Conservation (phyloP, 768 basidiomycete genomes). For the Nidula microcarpa region DNA sequence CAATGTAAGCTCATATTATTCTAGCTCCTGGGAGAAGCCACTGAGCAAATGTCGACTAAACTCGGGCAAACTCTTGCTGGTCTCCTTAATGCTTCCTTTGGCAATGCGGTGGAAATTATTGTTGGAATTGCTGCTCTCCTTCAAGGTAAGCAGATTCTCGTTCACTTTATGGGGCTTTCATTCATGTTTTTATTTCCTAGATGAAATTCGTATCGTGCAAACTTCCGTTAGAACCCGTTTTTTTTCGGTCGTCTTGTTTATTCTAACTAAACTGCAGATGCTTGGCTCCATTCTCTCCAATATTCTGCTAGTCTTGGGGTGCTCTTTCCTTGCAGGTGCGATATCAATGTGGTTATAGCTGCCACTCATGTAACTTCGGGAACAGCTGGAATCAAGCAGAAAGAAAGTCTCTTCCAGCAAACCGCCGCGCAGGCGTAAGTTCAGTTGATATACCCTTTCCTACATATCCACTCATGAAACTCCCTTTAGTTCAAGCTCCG, state of each 20-base stretch:
- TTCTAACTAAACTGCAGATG: conserved; percentile 44
- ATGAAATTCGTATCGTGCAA: conserved; percentile 85
- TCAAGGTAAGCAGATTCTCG: conserved; percentile 46
- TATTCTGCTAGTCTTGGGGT: conserved; percentile 84
- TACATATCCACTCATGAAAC: background rate
- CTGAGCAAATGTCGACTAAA: conserved; percentile 74
- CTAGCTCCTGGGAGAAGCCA: conserved; percentile 76
- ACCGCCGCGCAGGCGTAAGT: conserved; percentile 87
- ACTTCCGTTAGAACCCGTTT: conserved; percentile 58
- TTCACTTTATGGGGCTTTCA: background rate
- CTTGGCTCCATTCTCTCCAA: conserved; percentile 91
- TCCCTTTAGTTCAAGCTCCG: conserved; percentile 41
- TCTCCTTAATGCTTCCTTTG: conserved; percentile 81
- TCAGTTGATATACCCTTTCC: too few species aligned
- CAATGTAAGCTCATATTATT: conserved; percentile 3
- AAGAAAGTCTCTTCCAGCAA: conserved; percentile 71
- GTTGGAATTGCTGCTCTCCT: conserved; percentile 83
- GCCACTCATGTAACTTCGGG: background rate
- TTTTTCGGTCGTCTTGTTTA: background rate
- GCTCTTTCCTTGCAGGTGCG: conserved; percentile 81
- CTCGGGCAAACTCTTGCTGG: conserved; percentile 86
- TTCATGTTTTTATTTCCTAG: conserved; percentile 28
- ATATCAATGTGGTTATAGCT: background rate
- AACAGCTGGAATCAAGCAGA: conserved; percentile 59
- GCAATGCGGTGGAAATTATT: conserved; percentile 86